These are phyloP conservation scores for Botrytis byssoidea DNA, from an alignment of 2,329 filamentous ascomycete species.

Conservation along the genomic window DNA sequence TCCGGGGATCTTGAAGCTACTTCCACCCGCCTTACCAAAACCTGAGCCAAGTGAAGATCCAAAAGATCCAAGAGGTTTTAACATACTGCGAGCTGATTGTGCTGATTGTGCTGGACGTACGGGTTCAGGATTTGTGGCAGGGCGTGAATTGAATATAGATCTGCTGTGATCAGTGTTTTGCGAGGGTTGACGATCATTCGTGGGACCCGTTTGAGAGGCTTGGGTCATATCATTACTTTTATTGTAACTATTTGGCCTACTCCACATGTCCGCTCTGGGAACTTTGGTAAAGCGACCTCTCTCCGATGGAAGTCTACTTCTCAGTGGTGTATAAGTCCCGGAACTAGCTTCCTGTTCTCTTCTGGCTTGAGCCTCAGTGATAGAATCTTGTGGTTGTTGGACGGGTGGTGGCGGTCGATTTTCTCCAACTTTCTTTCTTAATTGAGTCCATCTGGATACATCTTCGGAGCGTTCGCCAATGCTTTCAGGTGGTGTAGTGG, in stretches of 20 bases:
- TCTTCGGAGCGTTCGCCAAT: not conserved
- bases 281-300: not conserved
- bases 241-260: slow-evolving; percentile 10
- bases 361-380: slow-evolving; percentile 29
- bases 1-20: slow-evolving; percentile 4
- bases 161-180: not conserved
- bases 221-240: not conserved
- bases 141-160: not conserved
- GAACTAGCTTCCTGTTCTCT: slow-evolving; percentile 33
- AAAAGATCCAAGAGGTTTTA: not conserved
- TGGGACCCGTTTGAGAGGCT: too few species aligned
- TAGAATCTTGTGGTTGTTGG: slow-evolving; percentile 18
- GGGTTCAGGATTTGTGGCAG: not conserved
- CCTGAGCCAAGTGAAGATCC: not conserved
- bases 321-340: slow-evolving; percentile 32
- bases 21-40: not conserved
- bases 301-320: slow-evolving; percentile 12
- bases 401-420: not conserved
- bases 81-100: not conserved
- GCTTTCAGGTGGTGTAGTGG: not conserved
- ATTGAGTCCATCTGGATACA: slow-evolving; percentile 25
- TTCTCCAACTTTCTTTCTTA: slow-evolving; percentile 23
- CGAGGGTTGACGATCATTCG: not conserved
- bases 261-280: slow-evolving; percentile 15
- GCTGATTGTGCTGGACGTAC: not conserved